Evolutionary conservation across 2,329 filamentous ascomycete genomes (phyloP).

Genomic region (Zasmidium citrigriseum): DNA sequence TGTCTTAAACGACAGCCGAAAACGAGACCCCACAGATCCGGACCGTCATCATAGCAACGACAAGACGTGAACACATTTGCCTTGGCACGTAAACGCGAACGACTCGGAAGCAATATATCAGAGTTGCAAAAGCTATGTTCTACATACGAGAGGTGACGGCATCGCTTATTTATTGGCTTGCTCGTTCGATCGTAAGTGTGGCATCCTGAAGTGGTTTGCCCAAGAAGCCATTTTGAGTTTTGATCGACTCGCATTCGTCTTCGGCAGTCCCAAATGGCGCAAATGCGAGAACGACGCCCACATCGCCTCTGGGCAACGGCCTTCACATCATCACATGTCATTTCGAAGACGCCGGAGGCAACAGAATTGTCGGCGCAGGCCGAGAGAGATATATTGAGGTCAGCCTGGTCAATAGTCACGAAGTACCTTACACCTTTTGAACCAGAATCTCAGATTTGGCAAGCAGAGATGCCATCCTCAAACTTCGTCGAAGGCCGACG

Average conservation of each 20-base stretch:
- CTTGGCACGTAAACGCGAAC: no score
- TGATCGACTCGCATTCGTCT: neutral
- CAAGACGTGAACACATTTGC: no score
- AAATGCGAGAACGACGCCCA: neutral
- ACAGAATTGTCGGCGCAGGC: neutral
- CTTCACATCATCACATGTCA: neutral
- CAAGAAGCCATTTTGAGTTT: neutral
- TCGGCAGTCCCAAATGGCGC: no score
- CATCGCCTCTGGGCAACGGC: neutral
- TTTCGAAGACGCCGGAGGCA: neutral
- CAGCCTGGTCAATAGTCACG: neutral
- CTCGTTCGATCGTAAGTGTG: neutral
- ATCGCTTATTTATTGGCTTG: neutral
- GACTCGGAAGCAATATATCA: neutral
- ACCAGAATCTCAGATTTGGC: neutral
- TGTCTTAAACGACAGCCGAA: no score
- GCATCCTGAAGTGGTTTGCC: neutral
- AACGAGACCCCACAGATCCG: no score
- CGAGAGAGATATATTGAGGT: neutral
- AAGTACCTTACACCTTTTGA: neutral
- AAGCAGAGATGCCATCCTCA: neutral
- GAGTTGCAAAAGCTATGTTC: neutral
- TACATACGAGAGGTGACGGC: neutral
- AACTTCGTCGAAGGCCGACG: slow-evolving; percentile 15
- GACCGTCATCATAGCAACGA: no score